These are phyloP conservation scores for Mycena galericulata DNA, from an alignment of 768 basidiomycete genomes.

Conservation along the genomic window DNA sequence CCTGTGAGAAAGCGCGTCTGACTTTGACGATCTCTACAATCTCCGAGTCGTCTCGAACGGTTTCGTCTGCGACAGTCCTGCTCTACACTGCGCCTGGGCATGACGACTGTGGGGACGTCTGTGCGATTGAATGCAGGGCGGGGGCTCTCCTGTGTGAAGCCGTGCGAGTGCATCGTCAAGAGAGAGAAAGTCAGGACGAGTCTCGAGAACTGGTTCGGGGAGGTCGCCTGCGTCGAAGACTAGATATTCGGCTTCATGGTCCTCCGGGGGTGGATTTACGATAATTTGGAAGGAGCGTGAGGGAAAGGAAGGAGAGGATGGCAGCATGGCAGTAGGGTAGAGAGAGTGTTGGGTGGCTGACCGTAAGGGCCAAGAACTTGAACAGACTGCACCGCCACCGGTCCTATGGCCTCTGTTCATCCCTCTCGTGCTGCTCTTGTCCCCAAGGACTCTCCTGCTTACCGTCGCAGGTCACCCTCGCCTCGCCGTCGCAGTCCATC, in stretches of 20 bases:
- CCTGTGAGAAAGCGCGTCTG: constrained; percentile 47
- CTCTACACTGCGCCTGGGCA: constrained; percentile 40
- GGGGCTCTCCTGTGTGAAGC: constrained; percentile 31
- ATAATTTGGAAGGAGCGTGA: constrained; percentile 49
- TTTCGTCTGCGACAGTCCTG: constrained; percentile 35
- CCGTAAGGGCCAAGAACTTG: too few relatives aligned
- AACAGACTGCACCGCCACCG: too few relatives aligned
- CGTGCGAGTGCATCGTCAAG: constrained; percentile 46
- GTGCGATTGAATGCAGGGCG: constrained; percentile 40
- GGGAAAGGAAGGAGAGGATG: constrained; percentile 30
- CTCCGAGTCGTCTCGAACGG: constrained; percentile 58
- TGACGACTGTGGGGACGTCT: constrained; percentile 36
- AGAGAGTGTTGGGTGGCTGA: constrained; percentile 5
- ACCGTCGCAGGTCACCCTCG: constrained; percentile 60
- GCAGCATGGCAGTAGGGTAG: constrained; percentile 19
- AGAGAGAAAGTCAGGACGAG: constrained; percentile 45
- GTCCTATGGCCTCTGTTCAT: constrained; percentile 85
- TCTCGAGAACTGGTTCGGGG: constrained; percentile 35
- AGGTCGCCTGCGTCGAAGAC: constrained; percentile 64
- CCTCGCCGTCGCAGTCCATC: constrained; percentile 49
- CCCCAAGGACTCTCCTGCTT: constrained; percentile 54
- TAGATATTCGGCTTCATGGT: constrained; percentile 64
- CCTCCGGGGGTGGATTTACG: constrained; percentile 70
- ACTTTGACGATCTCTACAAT: constrained; percentile 73
- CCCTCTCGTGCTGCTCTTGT: constrained; percentile 79